Base-by-base conservation (phyloP, 2,329 filamentous ascomycete species). In the Hypoxylon sp. region DNA sequence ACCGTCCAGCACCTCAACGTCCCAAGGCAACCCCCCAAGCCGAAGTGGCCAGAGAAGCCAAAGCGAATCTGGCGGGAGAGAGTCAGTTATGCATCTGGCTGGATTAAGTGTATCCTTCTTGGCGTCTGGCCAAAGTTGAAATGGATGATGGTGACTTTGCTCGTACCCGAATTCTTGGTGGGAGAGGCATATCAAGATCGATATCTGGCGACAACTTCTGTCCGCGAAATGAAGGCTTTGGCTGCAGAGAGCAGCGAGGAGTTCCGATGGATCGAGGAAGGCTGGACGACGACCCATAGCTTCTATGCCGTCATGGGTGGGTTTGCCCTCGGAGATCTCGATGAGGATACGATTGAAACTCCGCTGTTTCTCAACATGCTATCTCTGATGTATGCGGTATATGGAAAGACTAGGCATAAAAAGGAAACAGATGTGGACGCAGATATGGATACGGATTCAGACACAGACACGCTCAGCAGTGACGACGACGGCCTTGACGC, bases 1-100 rank as follows among this genome's bases (percentile, higher is more conserved):
- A 37, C 51, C 3, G 51, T 53, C 3, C 51, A 37, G 10, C 51
- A 53, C 13, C 51, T 53, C 7, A 53, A 53, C 3, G 4, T 53
- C 31, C 51, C 51, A 6, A 39, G 31, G 7, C 31, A 53, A 27
- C 10, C 4, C 4, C n/a, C 3, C 2, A 37, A 7, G n/a, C 17
- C 17, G 11, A 27, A 11, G 19, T 24, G 19, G 19, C 19, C 17
- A 5, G n/a, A 53, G 17, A n/a, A 21, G 13, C 6, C 11, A 21
- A 37, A 27, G 2, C 3, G 4, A 13, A 6, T 21, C 4, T 39
- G 19, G 31, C 51, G 31, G 1, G 35, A 37, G 15, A 37, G 35
- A 1, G 35, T 37, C 13, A 37, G 6, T 6, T 37, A 37, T n/a
- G 4, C 2, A n/a, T 37, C 5, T n/a, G 4, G 35, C 4, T n/a